Base-by-base conservation (phyloP, 441 rosid genomes). In the Populus trichocarpa region DNA sequence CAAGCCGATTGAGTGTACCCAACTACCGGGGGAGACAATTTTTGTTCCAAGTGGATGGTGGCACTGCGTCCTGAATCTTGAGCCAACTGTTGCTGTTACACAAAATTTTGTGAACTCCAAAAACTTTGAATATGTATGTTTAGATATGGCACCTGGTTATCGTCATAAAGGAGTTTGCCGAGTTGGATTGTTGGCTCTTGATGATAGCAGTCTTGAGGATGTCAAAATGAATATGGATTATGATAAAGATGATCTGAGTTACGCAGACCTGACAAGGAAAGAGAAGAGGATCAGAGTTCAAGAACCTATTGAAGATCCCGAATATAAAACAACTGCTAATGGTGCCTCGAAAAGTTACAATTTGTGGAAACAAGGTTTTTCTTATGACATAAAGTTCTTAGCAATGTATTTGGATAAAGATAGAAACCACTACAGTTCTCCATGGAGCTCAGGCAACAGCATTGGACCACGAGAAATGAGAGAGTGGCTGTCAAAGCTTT, bases 11-110 rank as follows among this genome's bases (percentile, higher is more conserved):
- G 97, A 92, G 80, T 94, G 95, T 81, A 96, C 97, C n/a, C 97
- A 92, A 77, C 89, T 86, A 78, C 91, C 99, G 28, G 99, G 98
- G 20, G 99, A 94, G 86, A 96, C 99, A 9, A 90, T 96, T 78
- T 92, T 87, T 87, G 93, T 96, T 86, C 99, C 99, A 71, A 96
- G 96, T 76, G 99, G 99, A 79, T 96, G 98, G 99, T 94, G 99
- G 99, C 99, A 96, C 77, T 94, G 99, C 75, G 85, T 96, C 73
- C 92, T 96, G 40, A 96, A 96, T 88, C 86, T 96, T 80, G 98
- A 96, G 81, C 86, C 97, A 69, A 94, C 96, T 35, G 85, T 92
- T 79, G 98, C 99, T 69, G 97, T 96, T 59, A 96, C 98, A 20
- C 99, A 96, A 85, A 96, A 96, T 88, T 94, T 90, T 82, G 98